Evolutionary conservation across 1,284 basidiomycete genomes (phyloP), one percentile per base, ranked within the genome.

Genomic region (Microbotryum violaceum): DNA sequence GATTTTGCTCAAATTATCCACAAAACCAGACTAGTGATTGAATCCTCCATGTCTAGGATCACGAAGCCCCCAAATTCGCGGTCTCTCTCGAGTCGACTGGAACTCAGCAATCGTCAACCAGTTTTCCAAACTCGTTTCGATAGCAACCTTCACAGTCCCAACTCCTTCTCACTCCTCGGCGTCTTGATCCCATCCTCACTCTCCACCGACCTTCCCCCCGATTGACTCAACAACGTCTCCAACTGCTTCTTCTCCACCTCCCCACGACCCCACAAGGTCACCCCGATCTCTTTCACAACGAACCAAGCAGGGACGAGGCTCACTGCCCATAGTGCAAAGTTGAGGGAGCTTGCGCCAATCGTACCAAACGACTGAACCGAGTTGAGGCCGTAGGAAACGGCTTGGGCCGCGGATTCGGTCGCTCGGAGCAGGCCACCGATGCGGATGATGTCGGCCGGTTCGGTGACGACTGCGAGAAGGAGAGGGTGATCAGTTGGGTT

Each of bases 351-450:
- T 4, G 45, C 56, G 14, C 65, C 65, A 37, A 64, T 47, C 21
- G 33, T 46, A 16, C 48, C n/a, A 46, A 66, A 64, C 2, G 58
- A 52, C 5, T 48, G 6, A 47, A 66, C 50, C 6, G 62, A 53
- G 60, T 65, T 62, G 53, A 65, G 56, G 6, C 65, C 65, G 49
- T 64, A 64, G 1, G 57, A 31, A 23, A 66, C 55, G 14, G 61
- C 60, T 49, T 65, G 65, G 3, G 65, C 62, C 9, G 60, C 64
- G 1, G 61, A 63, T 29, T 65, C 61, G 6, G 64, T 65, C 8
- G 58, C 74, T 21, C 65, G 74, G 18, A 69, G 58, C 1, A 67
- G 56, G 18, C 67, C 66, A n/a, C 70, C 72, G 57, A 68, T 59
- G 18, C 65, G 57, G 20, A 68, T n/a, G 42, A 67, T 45, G 50